phyloP scores from a whole-genome alignment of 2,329 filamentous ascomycete species.

The Seiridium cupressi region DNA sequence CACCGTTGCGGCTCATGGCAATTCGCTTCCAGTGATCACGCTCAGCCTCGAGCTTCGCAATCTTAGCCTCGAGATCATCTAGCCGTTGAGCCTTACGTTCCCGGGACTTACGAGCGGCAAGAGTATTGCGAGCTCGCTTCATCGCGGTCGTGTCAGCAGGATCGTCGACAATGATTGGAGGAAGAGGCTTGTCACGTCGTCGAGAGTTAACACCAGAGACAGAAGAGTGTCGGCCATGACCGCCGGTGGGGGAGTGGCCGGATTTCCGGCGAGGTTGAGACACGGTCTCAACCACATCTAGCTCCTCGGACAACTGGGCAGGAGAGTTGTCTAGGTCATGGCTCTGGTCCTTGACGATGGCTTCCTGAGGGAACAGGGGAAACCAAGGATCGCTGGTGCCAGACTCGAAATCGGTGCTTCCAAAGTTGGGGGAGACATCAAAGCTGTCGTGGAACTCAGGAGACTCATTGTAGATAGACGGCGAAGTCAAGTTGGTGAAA shows the following conservation, averaged over 20 bases:
- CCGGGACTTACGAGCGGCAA: constrained; percentile 90
- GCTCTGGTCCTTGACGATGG: constrained; percentile 12
- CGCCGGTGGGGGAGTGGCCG: constrained; percentile 37
- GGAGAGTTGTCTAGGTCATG: constrained; percentile 38
- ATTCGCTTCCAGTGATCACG: constrained; percentile 64
- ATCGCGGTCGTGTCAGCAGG: constrained; percentile 72
- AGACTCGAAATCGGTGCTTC: constrained; percentile 53
- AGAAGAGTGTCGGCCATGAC: constrained; percentile 60
- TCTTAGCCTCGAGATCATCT: constrained; percentile 71
- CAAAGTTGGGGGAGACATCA: constrained; percentile 77
- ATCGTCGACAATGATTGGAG: constrained; percentile 75
- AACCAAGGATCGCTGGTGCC: constrained; percentile 62
- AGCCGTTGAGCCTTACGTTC: constrained; percentile 79
- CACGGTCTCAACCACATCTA: constrained; percentile 42
- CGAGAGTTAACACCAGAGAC: constrained; percentile 70
- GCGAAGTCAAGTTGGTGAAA: constrained; percentile 82
- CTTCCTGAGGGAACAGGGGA: constrained; percentile 66
- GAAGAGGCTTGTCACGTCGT: constrained; percentile 77
- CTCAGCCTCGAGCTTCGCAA: constrained; percentile 66
- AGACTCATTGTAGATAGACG: constrained; percentile 74
- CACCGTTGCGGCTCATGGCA: constrained; percentile 40
- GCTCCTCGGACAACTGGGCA: constrained; percentile 43
- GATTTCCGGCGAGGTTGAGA: constrained; percentile 47
- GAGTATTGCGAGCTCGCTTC: constrained; percentile 91
- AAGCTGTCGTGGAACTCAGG: constrained; percentile 69